A percentile compares a stretch with the other conserved stretches of the same genome.
Evolutionary conservation across 164 flowering plant genomes (phyloP).

Genomic region (Chimonanthus salicifolius): DNA sequence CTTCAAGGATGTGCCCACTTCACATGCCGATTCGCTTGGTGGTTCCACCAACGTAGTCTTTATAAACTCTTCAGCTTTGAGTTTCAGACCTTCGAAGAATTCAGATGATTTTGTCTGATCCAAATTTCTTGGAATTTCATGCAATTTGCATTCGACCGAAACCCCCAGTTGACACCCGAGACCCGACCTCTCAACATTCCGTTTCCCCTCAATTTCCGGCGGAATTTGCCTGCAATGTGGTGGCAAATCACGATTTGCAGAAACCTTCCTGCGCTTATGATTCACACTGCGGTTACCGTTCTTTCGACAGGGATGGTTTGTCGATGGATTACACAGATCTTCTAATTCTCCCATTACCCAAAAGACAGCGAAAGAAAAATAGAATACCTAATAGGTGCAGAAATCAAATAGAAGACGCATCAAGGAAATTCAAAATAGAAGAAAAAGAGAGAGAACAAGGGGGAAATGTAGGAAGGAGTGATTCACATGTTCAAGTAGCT

Average conservation of each 20-base stretch:
- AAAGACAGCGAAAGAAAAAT: too few relatives aligned
- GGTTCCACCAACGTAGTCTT: neutral
- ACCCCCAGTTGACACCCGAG: neutral
- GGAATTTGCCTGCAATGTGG: conserved; percentile 38
- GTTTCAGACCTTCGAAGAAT: neutral
- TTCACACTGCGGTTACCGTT: neutral
- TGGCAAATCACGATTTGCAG: conserved; percentile 53
- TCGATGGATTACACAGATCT: neutral
- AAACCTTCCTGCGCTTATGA: conserved; percentile 29
- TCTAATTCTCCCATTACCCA: neutral
- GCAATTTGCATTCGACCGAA: conserved; percentile 4
- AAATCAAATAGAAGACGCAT: neutral
- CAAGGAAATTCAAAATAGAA: neutral
- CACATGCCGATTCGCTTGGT: neutral
- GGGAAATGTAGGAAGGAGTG: neutral
- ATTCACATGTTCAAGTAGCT: neutral
- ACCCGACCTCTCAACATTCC: neutral
- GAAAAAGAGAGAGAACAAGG: too few relatives aligned
- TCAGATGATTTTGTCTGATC: neutral
- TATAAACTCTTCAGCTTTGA: neutral
- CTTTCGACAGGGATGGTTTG: neutral
- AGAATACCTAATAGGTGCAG: neutral
- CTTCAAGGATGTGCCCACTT: neutral
- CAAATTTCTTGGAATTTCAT: neutral
- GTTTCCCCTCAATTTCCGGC: neutral